These are phyloP conservation scores for Plasmodium ovale DNA, from an alignment of 169 alveolate genomes.

Conservation along the genomic window DNA sequence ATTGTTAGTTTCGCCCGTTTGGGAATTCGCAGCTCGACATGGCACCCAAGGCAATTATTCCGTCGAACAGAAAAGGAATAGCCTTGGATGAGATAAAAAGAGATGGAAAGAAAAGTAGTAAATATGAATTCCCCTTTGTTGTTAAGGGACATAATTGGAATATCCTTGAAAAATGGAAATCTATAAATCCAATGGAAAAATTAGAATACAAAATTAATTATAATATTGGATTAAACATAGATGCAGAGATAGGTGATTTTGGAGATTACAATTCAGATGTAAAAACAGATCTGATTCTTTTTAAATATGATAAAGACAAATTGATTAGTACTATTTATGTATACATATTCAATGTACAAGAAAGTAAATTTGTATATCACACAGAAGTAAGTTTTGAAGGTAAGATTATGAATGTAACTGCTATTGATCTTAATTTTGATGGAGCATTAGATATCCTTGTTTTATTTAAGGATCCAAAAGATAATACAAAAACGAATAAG, in stretches of 20 bases:
- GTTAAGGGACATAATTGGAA: constrained; percentile 67
- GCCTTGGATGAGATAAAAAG: too few relatives aligned
- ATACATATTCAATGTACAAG: constrained; percentile 21
- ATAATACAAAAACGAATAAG: constrained; percentile 23
- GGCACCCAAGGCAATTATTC: too few relatives aligned
- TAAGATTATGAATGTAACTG: constrained; percentile 75
- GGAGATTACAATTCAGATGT: constrained; percentile 77
- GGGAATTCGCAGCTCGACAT: too few relatives aligned
- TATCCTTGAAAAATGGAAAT: constrained; percentile 58
- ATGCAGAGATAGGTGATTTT: constrained; percentile 75
- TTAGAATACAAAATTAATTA: constrained; percentile 61
- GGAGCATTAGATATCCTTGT: constrained; percentile 79
- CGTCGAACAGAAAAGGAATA: too few relatives aligned
- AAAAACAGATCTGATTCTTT: constrained; percentile 66
- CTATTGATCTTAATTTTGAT: constrained; percentile 81
- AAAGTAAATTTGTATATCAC: constrained; percentile 35
- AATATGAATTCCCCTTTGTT: background rate
- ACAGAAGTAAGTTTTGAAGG: constrained; percentile 76
- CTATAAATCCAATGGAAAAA: constrained; percentile 56
- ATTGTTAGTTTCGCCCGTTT: too few relatives aligned
- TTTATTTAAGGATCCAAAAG: constrained; percentile 65
- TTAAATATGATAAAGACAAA: constrained; percentile 53
- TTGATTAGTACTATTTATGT: constrained; percentile 42
- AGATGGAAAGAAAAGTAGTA: too few relatives aligned
- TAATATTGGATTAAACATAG: constrained; percentile 50